These are phyloP conservation scores for Kodamaea sagamina DNA, from an alignment of 805 yeast genomes.

Conservation along the genomic window DNA sequence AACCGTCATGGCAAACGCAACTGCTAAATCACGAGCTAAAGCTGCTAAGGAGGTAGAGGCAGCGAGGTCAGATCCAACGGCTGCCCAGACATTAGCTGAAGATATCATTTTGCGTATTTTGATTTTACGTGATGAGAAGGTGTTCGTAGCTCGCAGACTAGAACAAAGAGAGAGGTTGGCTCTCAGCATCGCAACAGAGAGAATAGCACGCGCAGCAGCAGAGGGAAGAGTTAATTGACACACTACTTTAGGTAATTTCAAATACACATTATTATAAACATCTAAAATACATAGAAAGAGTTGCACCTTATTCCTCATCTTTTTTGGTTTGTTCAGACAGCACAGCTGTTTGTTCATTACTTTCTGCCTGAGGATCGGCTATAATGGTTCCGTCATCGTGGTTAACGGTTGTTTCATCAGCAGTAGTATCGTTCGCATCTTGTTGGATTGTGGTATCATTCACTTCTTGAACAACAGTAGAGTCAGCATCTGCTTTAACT, in stretches of 20 bases:
- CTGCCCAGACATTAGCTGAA: constrained; percentile 51
- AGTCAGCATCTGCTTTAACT: constrained; percentile 7
- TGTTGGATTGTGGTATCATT: constrained; percentile 51
- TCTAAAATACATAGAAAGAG: constrained; percentile 7
- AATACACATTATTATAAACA: constrained; percentile 7
- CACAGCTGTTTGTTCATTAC: neutral
- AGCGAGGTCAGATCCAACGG: constrained; percentile 40
- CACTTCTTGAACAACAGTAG: constrained; percentile 35
- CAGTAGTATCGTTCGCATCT: constrained; percentile 51
- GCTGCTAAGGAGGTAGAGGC: constrained; percentile 25
- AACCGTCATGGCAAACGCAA: constrained; percentile 73
- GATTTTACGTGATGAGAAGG: constrained; percentile 61
- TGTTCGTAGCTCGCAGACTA: constrained; percentile 59
- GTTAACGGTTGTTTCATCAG: constrained; percentile 40
- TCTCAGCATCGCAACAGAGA: constrained; percentile 55
- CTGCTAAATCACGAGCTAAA: constrained; percentile 53
- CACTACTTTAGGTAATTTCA: neutral
- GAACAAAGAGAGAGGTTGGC: constrained; percentile 63
- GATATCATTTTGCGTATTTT: constrained; percentile 73
- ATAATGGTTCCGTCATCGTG: constrained; percentile 28
- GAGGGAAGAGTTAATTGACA: constrained; percentile 33
- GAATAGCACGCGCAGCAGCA: constrained; percentile 49
- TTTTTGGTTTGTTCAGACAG: constrained; percentile 11
- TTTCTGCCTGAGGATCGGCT: constrained; percentile 15
- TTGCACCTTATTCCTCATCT: constrained; percentile 4